Evolutionary conservation across 768 basidiomycete species (phyloP), one percentile per base, ranked within the genome.

Genomic region (Agaricus bisporus): DNA sequence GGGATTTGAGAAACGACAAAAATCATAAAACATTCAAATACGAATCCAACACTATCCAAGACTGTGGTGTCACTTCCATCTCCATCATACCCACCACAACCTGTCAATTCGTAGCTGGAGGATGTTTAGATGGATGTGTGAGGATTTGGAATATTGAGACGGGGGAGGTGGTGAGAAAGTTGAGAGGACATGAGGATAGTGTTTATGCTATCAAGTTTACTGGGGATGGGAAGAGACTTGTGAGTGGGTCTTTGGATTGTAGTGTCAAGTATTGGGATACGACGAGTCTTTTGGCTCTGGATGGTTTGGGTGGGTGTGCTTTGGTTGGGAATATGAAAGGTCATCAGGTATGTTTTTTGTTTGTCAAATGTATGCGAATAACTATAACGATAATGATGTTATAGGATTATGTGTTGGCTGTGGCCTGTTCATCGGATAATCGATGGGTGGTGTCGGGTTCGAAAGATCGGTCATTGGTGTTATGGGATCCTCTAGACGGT

Each of bases 391-490:
- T 4, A 22, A 22, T 4, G 4, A 45, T n/a, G 18, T 2, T 36
- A 41, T 18, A 95, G 71, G 76, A 79, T 60, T 79, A 79, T 60
- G 79, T 81, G 35, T 63, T 81, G 43, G 73, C 73, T n/a, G 78
- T 81, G n/a, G 76, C 68, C 14, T 90, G 94, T 45, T 92, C 91
- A 43, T 88, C 92, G 58, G 95, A 98, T 68, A 91, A 91, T 4
- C 83, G 90, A 59, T 82, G 93, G 90, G 87, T 98, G 60, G 95
- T 97, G 10, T 94, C 91, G 10, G 95, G 97, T 1, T 79, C 79
- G 4, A 98, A 98, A 72, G 97, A 99, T 66, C 88, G 97, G 11
- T 88, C 92, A 0, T 94, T 99, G 51, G 91, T 95, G 67, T 93
- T 95, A 66, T 92, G 90, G 86, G 91, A 95, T 64, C 82, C 90